phyloP scores from a whole-genome alignment of 345 rosid species.

The Eucalyptus curtisii region DNA sequence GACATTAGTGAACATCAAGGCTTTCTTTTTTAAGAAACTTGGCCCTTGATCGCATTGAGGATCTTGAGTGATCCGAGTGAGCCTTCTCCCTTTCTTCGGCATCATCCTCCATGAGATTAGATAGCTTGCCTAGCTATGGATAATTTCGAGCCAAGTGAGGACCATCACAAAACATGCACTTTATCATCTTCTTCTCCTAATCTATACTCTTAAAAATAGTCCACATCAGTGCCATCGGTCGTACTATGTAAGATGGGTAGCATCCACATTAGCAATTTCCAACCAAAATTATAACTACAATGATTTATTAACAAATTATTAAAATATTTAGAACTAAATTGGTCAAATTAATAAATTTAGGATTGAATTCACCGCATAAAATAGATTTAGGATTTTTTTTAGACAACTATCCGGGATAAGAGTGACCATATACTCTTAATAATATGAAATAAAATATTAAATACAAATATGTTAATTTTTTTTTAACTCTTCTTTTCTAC shows the following conservation, averaged over 20 bases:
- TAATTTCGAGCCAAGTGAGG: neutral
- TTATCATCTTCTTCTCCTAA: neutral
- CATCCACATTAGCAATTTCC: fast-evolving
- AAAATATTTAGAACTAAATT: neutral
- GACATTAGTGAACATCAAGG: neutral
- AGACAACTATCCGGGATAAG: neutral
- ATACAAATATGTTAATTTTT: neutral
- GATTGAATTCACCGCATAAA: fast-evolving
- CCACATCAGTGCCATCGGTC: fast-evolving
- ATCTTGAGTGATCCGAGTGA: neutral
- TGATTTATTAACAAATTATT: neutral
- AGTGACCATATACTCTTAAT: neutral
- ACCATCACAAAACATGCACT: neutral
- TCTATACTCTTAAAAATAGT: neutral
- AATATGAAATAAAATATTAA: neutral
- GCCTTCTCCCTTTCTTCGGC: neutral
- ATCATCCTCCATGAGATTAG: neutral
- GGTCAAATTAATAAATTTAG: neutral
- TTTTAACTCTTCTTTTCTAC: neutral
- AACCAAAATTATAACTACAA: neutral
- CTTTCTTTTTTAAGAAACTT: neutral
- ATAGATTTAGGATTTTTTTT: neutral
- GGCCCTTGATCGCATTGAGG: neutral
- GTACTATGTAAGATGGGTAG: neutral
- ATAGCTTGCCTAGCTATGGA: neutral